Conservation (phyloP, 208 protist species). For the Leishmania braziliensis region DNA sequence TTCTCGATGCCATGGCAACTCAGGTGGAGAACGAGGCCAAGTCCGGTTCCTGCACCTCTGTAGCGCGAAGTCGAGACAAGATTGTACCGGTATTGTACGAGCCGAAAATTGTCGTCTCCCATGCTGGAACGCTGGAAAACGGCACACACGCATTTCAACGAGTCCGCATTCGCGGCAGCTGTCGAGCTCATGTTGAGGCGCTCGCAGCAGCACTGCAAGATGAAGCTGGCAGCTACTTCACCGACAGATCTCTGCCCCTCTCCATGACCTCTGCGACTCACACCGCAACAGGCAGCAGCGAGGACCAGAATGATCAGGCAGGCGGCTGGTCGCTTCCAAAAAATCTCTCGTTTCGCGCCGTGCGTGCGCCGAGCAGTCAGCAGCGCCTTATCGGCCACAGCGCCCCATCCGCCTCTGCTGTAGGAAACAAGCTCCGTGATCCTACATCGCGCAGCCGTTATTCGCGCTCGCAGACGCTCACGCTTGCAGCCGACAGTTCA, state of each 20-base stretch:
- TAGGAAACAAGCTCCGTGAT: slow-evolving; percentile 2
- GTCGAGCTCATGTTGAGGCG: slow-evolving; percentile 75
- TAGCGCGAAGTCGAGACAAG: background rate
- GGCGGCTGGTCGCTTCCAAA: slow-evolving; percentile 16
- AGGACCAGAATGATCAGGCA: background rate
- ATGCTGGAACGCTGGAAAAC: slow-evolving; percentile 80
- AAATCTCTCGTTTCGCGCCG: slow-evolving; percentile 34
- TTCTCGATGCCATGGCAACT: slow-evolving; percentile 48
- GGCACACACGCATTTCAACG: slow-evolving; percentile 84
- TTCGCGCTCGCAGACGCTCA: slow-evolving; percentile 18
- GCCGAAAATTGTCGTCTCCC: slow-evolving; percentile 79
- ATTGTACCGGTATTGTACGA: slow-evolving; percentile 83
- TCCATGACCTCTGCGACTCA: background rate
- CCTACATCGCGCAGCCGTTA: background rate
- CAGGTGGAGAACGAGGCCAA: slow-evolving; percentile 12
- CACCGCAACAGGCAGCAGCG: background rate
- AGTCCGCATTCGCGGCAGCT: slow-evolving; percentile 87
- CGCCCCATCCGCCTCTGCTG: slow-evolving; percentile 1
- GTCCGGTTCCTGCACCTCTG: background rate
- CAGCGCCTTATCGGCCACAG: slow-evolving; percentile 22
- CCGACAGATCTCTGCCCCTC: slow-evolving; percentile 37
- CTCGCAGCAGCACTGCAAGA: slow-evolving; percentile 56
- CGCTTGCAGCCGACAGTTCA: slow-evolving; percentile 21
- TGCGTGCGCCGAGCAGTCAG: slow-evolving; percentile 3
- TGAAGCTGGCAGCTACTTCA: slow-evolving; percentile 59